Evolutionary conservation across 2,329 filamentous ascomycete species (phyloP), one percentile per base, ranked within the genome.

Genomic region (Cryoendolithus antarcticus): DNA sequence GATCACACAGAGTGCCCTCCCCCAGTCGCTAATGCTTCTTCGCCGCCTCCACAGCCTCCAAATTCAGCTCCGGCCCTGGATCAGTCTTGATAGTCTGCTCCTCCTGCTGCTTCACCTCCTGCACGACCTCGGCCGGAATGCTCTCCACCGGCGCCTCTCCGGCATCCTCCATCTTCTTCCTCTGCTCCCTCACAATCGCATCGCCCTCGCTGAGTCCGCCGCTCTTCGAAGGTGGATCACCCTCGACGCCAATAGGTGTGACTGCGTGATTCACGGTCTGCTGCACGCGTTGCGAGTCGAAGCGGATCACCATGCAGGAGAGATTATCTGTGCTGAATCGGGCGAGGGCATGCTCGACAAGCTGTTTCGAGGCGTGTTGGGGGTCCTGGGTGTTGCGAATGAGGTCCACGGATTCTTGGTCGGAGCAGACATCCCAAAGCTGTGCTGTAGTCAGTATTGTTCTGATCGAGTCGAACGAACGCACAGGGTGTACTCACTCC

Each of bases 351-450:
- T 96, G 81, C 48, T 96, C 88, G 13, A 98, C 91, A 4, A 98
- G 77, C 32, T 79, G 69, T 61, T 93, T 95, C 1, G 89, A 86
- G 0, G 89, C 89, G 12, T 72, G 65, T 49, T 80, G 76, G 0
- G 91, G 84, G 55, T 96, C 88, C 45, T 82, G 71, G 10, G 83
- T 70, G 40, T 82, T 72, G 40, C 89, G 84, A 43, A 96, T 73
- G 19, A 95, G 75, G 58, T 96, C 88, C 11, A 96, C 89, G 0
- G 91, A 91, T 64, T 96, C 91, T 63, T 98, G 91, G 53, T 98
- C 91, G 13, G 80, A 83, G 63, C 91, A 98, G 40, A 98, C 91
- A 60, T 98, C 91, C 91, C 91, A 98, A n/a, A 98, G 72, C 91
- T 96, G 57, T 40, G 41, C 3, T 43, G 30, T 31, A 15, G 6